Evolutionary conservation across 2,329 filamentous ascomycete species (phyloP), one percentile per base, ranked within the genome.

Genomic region (Ascosphaera acerosa): DNA sequence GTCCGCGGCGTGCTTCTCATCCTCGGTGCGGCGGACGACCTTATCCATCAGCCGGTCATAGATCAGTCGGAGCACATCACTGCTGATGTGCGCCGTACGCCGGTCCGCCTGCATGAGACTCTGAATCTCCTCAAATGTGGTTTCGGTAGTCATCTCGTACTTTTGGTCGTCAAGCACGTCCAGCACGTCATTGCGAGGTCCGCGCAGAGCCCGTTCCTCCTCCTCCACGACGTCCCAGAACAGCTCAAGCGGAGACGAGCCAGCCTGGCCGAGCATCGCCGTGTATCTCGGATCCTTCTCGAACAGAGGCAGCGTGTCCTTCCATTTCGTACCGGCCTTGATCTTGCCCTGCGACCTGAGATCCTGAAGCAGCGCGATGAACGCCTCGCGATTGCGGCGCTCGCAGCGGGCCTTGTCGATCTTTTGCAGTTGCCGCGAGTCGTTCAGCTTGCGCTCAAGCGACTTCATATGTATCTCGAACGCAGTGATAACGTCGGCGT

Each of bases 141-240:
- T 92, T 45, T 76, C 75, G 38, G 74, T 63, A 40, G 75, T 81
- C 44, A 94, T 70, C 52, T 92, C 82, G 62, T 80, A 91, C 45
- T 73, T 77, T 59, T 78, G 76, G 54, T 91, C 80, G 76, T 89
- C 77, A 41, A 91, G 62, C 41, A 87, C 78, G 53, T 91, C 81
- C 39, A 87, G 58, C 23, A 89, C 76, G 45, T 81, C 70, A 46
- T 87, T 89, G 37, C 78, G 65, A 30, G 74, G 72, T 31, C 68
- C 71, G 37, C 82, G 73, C 30, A 92, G 59, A n/a, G 73, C 70
- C 35, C 76, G 70, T 46, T 97, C 84, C 50, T 94, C 81, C 49
- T 91, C 81, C 49, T 94, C 87, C 16, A 94, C 64, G 30, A 82
- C 60, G 48, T 97, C 87, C 80, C 84, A 92, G 57, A 97, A 94